phyloP scores from a whole-genome alignment of 2,329 filamentous ascomycete species.

The Sarocladiaceae sp. region DNA sequence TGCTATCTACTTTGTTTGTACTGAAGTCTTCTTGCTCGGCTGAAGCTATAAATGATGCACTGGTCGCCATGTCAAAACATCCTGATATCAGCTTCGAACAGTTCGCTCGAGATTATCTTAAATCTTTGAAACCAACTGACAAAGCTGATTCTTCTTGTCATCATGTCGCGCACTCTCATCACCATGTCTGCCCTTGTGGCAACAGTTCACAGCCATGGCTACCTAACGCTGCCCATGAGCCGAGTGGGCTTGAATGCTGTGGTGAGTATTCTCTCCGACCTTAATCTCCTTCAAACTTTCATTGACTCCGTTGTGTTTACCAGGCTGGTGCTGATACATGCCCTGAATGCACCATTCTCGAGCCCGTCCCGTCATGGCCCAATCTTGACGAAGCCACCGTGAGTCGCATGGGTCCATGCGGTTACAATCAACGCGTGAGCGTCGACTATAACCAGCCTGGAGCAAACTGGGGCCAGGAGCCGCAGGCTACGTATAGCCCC shows the following conservation, averaged over 20 bases:
- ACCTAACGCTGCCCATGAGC: conserved; percentile 35
- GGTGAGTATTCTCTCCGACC: conserved; percentile 22
- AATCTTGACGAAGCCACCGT: conserved; percentile 38
- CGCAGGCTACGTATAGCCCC: conserved; percentile 36
- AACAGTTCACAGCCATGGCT: conserved; percentile 34
- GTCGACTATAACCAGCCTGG: conserved; percentile 46
- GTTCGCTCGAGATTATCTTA: neutral
- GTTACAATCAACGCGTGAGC: conserved; percentile 46
- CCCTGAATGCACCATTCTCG: conserved; percentile 48
- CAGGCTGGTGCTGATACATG: conserved; percentile 43
- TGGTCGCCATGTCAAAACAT: neutral
- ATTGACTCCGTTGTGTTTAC: conserved; percentile 9
- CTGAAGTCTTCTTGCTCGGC: neutral
- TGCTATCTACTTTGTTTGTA: neutral
- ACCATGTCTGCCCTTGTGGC: conserved; percentile 11
- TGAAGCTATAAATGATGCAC: neutral
- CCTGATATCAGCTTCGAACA: neutral
- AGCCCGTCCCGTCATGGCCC: conserved; percentile 45
- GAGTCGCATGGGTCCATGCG: conserved; percentile 42
- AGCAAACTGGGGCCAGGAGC: conserved; percentile 34
- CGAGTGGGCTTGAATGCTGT: conserved; percentile 37
- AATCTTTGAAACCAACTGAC: neutral
- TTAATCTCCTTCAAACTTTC: neutral
- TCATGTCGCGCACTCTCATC: conserved; percentile 8
- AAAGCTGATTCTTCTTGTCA: neutral